A percentile compares a stretch with the other conserved stretches of the same genome.
phyloP scores from a whole-genome alignment of 352 stramenopile species.

The Phytophthora pluvialis region DNA sequence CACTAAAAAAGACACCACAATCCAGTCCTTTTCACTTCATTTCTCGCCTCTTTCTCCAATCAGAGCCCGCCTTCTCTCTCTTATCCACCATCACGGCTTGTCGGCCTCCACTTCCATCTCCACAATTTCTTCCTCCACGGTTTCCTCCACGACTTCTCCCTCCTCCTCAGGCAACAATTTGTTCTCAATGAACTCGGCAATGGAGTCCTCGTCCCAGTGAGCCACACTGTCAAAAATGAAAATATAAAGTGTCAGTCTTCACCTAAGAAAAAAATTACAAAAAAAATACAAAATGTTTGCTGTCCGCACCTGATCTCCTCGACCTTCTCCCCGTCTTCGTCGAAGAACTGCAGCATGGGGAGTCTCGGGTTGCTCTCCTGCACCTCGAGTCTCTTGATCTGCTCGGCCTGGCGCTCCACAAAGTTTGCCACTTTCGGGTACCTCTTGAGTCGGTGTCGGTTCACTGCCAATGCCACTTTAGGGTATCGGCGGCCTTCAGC shows the following conservation, averaged over 20 bases:
- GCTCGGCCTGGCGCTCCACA: slow-evolving; percentile 53
- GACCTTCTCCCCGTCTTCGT: slow-evolving; percentile 50
- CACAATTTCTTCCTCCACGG: slow-evolving; percentile 21
- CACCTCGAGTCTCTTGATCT: slow-evolving; percentile 56
- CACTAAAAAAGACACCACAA: slow-evolving; percentile 7
- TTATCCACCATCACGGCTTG: slow-evolving; percentile 16
- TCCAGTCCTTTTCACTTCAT: slow-evolving; percentile 8
- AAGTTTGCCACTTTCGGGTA: slow-evolving; percentile 78
- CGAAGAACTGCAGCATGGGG: slow-evolving; percentile 72
- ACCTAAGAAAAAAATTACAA: slow-evolving; percentile 1
- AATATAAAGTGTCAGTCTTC: not conserved
- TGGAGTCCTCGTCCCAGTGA: slow-evolving; percentile 76
- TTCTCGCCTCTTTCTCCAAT: not conserved
- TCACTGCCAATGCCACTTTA: slow-evolving; percentile 61
- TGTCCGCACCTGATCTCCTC: slow-evolving; percentile 67
- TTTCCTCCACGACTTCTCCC: slow-evolving; percentile 8
- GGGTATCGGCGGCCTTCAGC: slow-evolving; percentile 45
- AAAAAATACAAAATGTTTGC: not conserved
- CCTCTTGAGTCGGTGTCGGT: slow-evolving; percentile 55
- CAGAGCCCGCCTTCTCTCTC: not conserved
- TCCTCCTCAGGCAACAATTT: slow-evolving; percentile 52
- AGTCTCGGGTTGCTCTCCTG: slow-evolving; percentile 54
- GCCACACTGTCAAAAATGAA: slow-evolving; percentile 51
- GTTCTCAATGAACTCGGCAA: slow-evolving; percentile 71
- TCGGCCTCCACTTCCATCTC: slow-evolving; percentile 37